phyloP scores from a whole-genome alignment of 225 moss, liverwort and hornwort genomes.

The Sphagnum tenellum region DNA sequence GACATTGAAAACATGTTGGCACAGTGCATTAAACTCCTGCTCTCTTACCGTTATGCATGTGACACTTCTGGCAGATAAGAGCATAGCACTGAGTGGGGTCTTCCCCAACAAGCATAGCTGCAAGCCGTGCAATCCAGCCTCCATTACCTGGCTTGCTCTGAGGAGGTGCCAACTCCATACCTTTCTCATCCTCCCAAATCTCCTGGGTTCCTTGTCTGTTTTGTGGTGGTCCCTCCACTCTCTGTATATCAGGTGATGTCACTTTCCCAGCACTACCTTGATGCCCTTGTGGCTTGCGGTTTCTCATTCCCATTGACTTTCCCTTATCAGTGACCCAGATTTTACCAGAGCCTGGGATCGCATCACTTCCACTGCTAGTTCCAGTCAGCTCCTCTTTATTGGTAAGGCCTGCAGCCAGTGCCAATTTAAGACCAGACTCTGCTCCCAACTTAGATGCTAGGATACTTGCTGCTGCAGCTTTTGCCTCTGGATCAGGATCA shows the following conservation, averaged over 20 bases:
- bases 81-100: constrained; percentile 97
- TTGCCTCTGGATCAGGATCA: constrained; percentile 95
- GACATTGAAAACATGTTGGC: too few relatives aligned
- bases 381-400: constrained; percentile 47
- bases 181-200: constrained; percentile 35
- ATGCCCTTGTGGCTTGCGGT: constrained; percentile 33
- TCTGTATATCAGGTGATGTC: constrained; percentile 12
- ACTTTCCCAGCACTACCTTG: constrained; percentile 27
- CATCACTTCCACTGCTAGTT: neutral
- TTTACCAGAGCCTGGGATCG: constrained; percentile 3
- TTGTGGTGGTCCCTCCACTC: constrained; percentile 13
- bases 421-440: constrained; percentile 87
- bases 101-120: constrained; percentile 99
- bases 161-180: constrained; percentile 59
- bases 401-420: constrained; percentile 58
- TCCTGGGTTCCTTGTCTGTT: constrained; percentile 19
- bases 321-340: constrained; percentile 21
- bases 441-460: constrained; percentile 91
- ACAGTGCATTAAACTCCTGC: too few relatives aligned
- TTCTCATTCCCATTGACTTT: constrained; percentile 47
- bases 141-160: constrained; percentile 61
- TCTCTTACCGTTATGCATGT: constrained; percentile 79
- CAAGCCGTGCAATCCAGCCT: constrained; percentile 86
- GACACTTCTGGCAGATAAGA: constrained; percentile 82
- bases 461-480: constrained; percentile 93